A percentile compares a stretch with the other conserved stretches of the same genome.
Conservation (phyloP, 2,329 filamentous ascomycete species). For the Xenoacremonium recifei region DNA sequence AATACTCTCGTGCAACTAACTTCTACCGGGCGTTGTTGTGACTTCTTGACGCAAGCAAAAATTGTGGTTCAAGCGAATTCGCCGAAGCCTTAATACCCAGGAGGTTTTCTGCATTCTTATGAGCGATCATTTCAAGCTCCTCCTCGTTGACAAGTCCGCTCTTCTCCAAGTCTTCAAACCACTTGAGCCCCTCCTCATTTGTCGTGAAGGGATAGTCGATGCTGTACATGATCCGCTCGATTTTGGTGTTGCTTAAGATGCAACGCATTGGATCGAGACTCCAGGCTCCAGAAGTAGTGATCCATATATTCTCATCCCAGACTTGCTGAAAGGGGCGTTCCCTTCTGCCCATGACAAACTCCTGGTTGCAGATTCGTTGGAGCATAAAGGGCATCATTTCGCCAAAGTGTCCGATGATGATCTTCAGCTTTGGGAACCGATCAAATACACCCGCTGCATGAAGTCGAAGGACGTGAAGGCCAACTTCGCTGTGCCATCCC, state of each 20-base stretch:
- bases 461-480: constrained; percentile 37
- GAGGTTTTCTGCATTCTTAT: constrained; percentile 50
- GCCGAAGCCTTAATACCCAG: constrained; percentile 34
- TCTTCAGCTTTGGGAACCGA: constrained; percentile 34
- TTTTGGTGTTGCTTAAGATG: constrained; percentile 41
- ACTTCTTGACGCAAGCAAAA: no score
- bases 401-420: constrained; percentile 40
- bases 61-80: no score
- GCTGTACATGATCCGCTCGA: constrained; percentile 54
- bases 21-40: no score
- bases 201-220: constrained; percentile 57
- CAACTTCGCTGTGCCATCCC: constrained; percentile 52
- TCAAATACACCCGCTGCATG: constrained; percentile 35
- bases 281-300: constrained; percentile 56
- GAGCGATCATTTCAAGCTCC: constrained; percentile 48
- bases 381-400: constrained; percentile 54
- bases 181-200: constrained; percentile 46
- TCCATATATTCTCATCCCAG: constrained; percentile 55
- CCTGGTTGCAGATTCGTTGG: constrained; percentile 39
- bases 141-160: constrained; percentile 49
- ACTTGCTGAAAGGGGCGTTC: constrained; percentile 43
- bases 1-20: no score
- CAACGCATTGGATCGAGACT: constrained; percentile 46
- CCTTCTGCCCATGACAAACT: constrained; percentile 28
- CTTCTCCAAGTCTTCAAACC: constrained; percentile 45